Evolutionary conservation across 1,284 basidiomycete genomes (phyloP).

Genomic region (Cutaneotrichosporon sp.): DNA sequence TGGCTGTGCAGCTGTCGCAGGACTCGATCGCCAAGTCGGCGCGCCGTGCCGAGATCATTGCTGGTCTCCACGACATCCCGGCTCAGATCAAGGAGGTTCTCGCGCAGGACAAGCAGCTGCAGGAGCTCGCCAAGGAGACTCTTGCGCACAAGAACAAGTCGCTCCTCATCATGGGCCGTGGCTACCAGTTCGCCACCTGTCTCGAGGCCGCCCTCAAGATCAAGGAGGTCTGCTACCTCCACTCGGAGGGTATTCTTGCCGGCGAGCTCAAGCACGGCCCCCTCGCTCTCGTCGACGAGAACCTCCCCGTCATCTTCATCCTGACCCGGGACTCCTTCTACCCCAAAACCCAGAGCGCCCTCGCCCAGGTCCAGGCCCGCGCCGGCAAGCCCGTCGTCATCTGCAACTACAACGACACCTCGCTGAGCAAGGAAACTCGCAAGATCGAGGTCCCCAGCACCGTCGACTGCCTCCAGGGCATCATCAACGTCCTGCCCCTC

Average conservation of each 20-base stretch:
- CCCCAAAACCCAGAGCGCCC: constrained; percentile 86
- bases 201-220: constrained; percentile 98
- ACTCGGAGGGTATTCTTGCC: constrained; percentile 64
- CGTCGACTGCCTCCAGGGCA: constrained; percentile 89
- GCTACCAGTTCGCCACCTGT: constrained; percentile 96
- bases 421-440: constrained; percentile 62
- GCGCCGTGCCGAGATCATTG: constrained; percentile 88
- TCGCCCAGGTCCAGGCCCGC: constrained; percentile 92
- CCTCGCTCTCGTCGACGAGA: constrained; percentile 93
- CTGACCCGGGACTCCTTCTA: constrained; percentile 99
- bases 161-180: constrained; percentile 94
- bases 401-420: constrained; percentile 70
- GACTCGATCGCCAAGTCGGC: constrained; percentile 90
- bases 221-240: constrained; percentile 81
- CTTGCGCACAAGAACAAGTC: constrained; percentile 70
- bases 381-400: constrained; percentile 94
- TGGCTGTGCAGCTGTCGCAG: constrained; percentile 94
- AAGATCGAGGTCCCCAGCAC: constrained; percentile 91
- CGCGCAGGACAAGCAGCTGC: constrained; percentile 69
- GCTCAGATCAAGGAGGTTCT: constrained; percentile 85
- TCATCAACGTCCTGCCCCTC: constrained; percentile 94
- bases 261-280: constrained; percentile 97
- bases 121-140: constrained; percentile 75
- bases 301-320: constrained; percentile 96
- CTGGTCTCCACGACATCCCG: constrained; percentile 85